These are phyloP conservation scores for Xylaria scruposa DNA, from an alignment of 495 filamentous ascomycete genomes.

Conservation along the genomic window DNA sequence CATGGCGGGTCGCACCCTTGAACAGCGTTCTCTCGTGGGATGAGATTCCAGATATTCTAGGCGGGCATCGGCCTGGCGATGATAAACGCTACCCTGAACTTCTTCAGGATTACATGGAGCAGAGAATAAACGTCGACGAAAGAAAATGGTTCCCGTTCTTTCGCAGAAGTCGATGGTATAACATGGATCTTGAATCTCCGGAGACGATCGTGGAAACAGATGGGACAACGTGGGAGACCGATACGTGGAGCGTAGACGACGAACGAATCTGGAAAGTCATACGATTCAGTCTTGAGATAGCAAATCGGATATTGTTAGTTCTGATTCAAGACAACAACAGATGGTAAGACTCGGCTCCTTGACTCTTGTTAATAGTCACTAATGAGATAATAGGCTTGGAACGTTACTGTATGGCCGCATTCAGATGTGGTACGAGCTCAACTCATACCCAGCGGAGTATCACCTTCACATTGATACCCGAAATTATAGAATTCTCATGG, in stretches of 20 bases:
- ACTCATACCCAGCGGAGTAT: not conserved
- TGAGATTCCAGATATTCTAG: not conserved
- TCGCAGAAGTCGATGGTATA: not conserved
- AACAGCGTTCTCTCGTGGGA: not conserved
- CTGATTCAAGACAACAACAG: slow-evolving; percentile 9
- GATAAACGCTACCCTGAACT: not conserved
- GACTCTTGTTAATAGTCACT: not conserved
- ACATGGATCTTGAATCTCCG: not conserved
- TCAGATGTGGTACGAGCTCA: not conserved
- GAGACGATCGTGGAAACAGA: not conserved
- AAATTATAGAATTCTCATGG: not conserved
- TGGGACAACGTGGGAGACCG: not conserved
- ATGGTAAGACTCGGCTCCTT: not conserved
- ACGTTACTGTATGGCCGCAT: slow-evolving; percentile 3
- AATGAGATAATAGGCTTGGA: slow-evolving; percentile 7
- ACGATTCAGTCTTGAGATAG: slow-evolving; percentile 4
- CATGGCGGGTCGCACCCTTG: not conserved
- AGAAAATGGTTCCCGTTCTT: not conserved
- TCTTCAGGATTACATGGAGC: not conserved
- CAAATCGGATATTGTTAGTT: not conserved
- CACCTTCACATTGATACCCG: not conserved
- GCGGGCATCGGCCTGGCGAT: slow-evolving; percentile 7
- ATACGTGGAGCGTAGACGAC: slow-evolving; percentile 1
- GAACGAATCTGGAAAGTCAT: not conserved
- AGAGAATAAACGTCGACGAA: slow-evolving; percentile 8